Evolutionary conservation across 2,329 filamentous ascomycete species (phyloP).

Genomic region (Salinomyces thailandicus): DNA sequence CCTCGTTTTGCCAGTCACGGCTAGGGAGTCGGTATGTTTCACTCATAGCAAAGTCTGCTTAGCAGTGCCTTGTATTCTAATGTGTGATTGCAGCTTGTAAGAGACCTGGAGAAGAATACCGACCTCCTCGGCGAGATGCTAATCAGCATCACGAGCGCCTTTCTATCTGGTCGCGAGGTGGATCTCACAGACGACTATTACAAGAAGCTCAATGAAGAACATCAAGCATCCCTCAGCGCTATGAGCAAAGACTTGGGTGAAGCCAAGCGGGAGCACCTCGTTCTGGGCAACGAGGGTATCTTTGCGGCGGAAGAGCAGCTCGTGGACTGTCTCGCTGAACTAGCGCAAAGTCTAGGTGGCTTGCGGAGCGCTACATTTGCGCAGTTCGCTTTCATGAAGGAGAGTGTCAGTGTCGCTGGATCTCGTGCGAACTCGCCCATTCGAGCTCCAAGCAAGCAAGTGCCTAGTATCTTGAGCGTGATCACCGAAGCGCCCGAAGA

Average conservation of each 20-base stretch:
- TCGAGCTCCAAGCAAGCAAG: background rate
- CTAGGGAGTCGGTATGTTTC: conserved; percentile 48
- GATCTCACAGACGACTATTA: conserved; percentile 62
- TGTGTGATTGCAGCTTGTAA: too few relatives aligned
- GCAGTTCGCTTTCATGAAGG: conserved; percentile 74
- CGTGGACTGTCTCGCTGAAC: conserved; percentile 70
- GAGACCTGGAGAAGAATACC: conserved; percentile 63
- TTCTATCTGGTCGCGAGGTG: conserved; percentile 70
- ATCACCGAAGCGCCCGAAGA: conserved; percentile 10
- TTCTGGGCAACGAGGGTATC: conserved; percentile 66
- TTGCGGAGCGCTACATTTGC: conserved; percentile 79
- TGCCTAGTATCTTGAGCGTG: conserved; percentile 5
- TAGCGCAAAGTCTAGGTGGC: conserved; percentile 83
- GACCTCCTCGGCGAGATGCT: conserved; percentile 71
- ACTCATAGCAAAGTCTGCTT: too few relatives aligned
- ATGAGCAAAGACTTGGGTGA: conserved; percentile 72
- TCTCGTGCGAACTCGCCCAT: background rate
- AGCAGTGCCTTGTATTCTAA: too few relatives aligned
- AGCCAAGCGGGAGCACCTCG: conserved; percentile 80
- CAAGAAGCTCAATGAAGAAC: conserved; percentile 44
- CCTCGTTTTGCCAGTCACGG: conserved; percentile 66
- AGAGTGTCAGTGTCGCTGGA: conserved; percentile 29
- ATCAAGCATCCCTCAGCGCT: conserved; percentile 55
- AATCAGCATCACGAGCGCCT: conserved; percentile 68
- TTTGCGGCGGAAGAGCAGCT: conserved; percentile 63